Percentiles rank a stretch among this genome's conserved stretches.
phyloP scores from a whole-genome alignment of 176 grass and related monocot species.

The Dactylis glomerata region DNA sequence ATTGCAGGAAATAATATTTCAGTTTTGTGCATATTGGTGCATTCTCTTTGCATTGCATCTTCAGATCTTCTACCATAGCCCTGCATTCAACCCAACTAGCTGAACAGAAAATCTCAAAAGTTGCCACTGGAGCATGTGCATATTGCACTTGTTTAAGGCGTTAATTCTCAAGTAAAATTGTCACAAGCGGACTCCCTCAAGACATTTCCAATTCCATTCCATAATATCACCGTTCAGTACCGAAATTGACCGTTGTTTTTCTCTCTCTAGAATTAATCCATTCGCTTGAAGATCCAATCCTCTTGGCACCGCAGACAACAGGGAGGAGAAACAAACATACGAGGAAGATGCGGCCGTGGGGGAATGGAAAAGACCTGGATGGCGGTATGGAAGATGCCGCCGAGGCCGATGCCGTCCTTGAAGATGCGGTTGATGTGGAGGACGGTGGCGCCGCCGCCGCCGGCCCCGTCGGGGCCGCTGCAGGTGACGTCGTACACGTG shows the following conservation, averaged over 20 bases:
- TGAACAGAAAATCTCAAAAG: neutral
- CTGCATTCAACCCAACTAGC: neutral
- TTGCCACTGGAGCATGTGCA: neutral
- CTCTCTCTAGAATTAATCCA: neutral
- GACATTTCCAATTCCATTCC: neutral
- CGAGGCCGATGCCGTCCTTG: constrained; percentile 57
- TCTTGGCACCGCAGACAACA: neutral
- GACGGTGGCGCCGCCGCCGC: constrained; percentile 27
- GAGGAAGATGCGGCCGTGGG: neutral
- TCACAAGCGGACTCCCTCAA: neutral
- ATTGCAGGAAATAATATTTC: neutral
- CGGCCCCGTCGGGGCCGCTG: constrained; percentile 27
- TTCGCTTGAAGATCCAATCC: neutral
- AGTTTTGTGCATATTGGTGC: neutral
- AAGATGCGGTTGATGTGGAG: constrained; percentile 67
- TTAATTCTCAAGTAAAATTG: neutral
- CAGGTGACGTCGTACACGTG: constrained; percentile 55
- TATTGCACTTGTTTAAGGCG: neutral
- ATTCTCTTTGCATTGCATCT: neutral
- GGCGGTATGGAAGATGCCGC: constrained; percentile 69
- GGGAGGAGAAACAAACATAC: neutral
- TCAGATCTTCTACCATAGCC: neutral
- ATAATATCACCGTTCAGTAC: neutral
- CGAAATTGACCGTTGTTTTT: neutral
- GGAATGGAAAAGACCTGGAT: constrained; percentile 37